Percentiles rank a stretch among this genome's conserved stretches.
These are phyloP conservation scores for Aspergillus udagawae DNA, from an alignment of 2,329 filamentous ascomycete species.

Conservation along the genomic window DNA sequence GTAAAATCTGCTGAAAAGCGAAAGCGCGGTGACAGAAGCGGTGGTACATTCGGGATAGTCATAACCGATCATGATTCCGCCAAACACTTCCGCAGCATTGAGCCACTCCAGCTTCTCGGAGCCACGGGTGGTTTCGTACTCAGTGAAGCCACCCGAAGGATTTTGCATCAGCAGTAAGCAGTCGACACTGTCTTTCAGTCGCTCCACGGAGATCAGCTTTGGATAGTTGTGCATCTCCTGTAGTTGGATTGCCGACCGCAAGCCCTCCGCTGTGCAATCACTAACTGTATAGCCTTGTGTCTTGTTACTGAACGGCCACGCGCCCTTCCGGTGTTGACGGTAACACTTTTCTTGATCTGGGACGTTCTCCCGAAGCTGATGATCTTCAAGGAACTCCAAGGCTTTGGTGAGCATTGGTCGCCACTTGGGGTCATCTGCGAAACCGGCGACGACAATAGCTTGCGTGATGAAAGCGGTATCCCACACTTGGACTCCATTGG, in stretches of 20 bases:
- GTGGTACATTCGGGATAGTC: conserved; percentile 98
- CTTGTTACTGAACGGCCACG: conserved; percentile 92
- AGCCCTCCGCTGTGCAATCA: conserved; percentile 86
- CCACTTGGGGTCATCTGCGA: conserved; percentile 74
- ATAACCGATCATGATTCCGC: conserved; percentile 97
- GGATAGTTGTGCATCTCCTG: conserved; percentile 77
- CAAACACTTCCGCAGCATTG: conserved; percentile 95
- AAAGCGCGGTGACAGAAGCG: conserved; percentile 82
- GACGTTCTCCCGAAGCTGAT: conserved; percentile 84
- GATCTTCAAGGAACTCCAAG: conserved; percentile 78
- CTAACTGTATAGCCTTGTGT: conserved; percentile 93
- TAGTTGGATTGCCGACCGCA: conserved; percentile 81
- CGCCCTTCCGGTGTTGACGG: conserved; percentile 84
- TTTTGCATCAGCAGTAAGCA: conserved; percentile 92
- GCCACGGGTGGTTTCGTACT: conserved; percentile 81
- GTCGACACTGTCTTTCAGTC: conserved; percentile 84
- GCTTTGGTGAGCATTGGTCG: conserved; percentile 78
- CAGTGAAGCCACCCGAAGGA: conserved; percentile 75
- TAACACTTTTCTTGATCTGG: conserved; percentile 76
- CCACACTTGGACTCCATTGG: conserved; percentile 97
- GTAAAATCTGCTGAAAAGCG: conserved; percentile 75
- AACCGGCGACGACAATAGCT: conserved; percentile 71
- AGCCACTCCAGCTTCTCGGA: conserved; percentile 75
- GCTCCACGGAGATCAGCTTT: conserved; percentile 66
- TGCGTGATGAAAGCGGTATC: conserved; percentile 91